These are phyloP conservation scores for Globisporangium barbulae DNA, from an alignment of 352 stramenopile species.

Conservation along the genomic window DNA sequence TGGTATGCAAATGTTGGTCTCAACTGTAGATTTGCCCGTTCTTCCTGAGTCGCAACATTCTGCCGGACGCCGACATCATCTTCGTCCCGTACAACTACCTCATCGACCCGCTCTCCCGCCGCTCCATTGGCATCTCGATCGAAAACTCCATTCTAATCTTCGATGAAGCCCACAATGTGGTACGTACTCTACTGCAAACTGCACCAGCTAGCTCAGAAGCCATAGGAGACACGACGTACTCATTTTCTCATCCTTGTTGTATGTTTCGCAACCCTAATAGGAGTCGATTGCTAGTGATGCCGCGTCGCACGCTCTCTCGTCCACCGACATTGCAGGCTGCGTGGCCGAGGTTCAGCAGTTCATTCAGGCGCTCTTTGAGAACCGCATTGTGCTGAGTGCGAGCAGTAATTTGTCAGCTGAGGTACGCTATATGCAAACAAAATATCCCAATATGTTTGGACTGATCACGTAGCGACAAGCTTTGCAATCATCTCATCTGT, in stretches of 20 bases:
- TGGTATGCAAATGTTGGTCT: not conserved
- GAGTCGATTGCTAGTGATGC: constrained; percentile 92
- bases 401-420: constrained; percentile 60
- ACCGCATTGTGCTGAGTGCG: constrained; percentile 45
- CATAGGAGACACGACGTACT: too few relatives aligned
- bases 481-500: not conserved
- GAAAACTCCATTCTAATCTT: constrained; percentile 98
- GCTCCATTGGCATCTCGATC: constrained; percentile 93
- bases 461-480: not conserved
- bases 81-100: constrained; percentile 99
- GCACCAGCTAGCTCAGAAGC: too few relatives aligned
- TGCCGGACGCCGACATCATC: constrained; percentile 94
- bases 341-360: constrained; percentile 92
- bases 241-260: not conserved
- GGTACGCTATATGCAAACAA: constrained; percentile 25
- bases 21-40: constrained; percentile 94
- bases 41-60: constrained; percentile 91
- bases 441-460: not conserved
- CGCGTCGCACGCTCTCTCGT: constrained; percentile 96
- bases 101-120: constrained; percentile 91
- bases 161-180: constrained; percentile 99
- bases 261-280: constrained; percentile 17
- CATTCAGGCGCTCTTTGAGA: constrained; percentile 57
- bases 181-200: constrained; percentile 30
- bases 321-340: constrained; percentile 91